Evolutionary conservation across 139 green algal species (phyloP), one percentile per base, ranked within the genome.

Genomic region (Yamagishiella unicocca): DNA sequence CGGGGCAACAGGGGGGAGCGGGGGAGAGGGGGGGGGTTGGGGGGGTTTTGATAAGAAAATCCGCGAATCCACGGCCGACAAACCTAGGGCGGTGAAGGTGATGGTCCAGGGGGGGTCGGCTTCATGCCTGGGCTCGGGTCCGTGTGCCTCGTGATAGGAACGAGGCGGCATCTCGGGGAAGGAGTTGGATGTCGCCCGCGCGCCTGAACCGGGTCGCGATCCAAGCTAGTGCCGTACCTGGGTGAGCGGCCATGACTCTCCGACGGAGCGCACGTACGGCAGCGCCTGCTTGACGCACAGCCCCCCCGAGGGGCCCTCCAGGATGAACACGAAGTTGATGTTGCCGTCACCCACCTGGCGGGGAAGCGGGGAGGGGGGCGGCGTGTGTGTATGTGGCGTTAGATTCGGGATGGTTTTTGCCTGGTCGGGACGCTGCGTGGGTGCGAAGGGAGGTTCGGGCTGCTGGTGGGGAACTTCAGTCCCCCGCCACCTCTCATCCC

Each of bases 261-360:
- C 97, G 38, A 99, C 95, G 85, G 94, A 96, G 72, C 98, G 94
- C 55, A 99, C 94, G 82, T 96, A 99, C 3, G 98, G 97, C 86
- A 98, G 92, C 24, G 92, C 95, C 91, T 99, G 96, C 92, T 99
- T 99, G 80, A 99, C 61, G 80, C 93, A 94, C 80, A 98, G 53
- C 7, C 78, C 84, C 43, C 96, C 95, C 6, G 46, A 37, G 0
- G 96, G 95, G 12, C 97, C 98, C 64, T 96, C 90, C 42, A 99
- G 81, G 37, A 99, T 96, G 91, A 96, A 99, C 55, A 99, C 97
- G 89, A 98, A 99, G 92, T 99, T 99, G 90, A 99, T 97, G 94
- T 99, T 99, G 79, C 98, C 98, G 87, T 99, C 98, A 1, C 96
- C 97, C 3, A 99, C 94, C 90, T 99, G 97, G 21, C 43, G 4